Evolutionary conservation across 2,329 filamentous ascomycete species (phyloP).

Genomic region (Coleophoma cylindrospora): DNA sequence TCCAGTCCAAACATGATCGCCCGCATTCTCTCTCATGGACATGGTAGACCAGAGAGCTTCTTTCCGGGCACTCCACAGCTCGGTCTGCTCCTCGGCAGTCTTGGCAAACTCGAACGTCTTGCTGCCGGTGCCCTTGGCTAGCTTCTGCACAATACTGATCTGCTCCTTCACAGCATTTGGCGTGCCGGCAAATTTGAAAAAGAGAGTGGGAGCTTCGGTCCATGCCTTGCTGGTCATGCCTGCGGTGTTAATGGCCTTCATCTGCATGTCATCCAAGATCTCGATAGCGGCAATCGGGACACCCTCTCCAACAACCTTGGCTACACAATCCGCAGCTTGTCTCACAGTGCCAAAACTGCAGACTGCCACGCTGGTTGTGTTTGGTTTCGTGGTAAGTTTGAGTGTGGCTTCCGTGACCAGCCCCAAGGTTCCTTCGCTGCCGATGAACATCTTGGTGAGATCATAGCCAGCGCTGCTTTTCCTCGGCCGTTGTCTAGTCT

Average conservation of each 20-base stretch:
- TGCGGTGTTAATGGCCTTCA: constrained; percentile 63
- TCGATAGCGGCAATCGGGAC: constrained; percentile 89
- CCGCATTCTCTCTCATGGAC: constrained; percentile 51
- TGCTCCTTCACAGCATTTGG: constrained; percentile 72
- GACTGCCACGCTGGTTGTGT: constrained; percentile 76
- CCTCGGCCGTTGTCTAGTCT: constrained; percentile 79
- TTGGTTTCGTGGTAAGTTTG: constrained; percentile 78
- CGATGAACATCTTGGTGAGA: constrained; percentile 83
- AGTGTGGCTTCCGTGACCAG: constrained; percentile 87
- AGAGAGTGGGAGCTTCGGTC: constrained; percentile 70
- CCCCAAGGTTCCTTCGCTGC: constrained; percentile 86
- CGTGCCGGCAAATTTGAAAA: constrained; percentile 81
- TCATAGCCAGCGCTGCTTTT: constrained; percentile 93
- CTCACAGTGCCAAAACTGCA: constrained; percentile 48
- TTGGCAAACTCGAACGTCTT: constrained; percentile 75
- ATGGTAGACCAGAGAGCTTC: constrained; percentile 80
- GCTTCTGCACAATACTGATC: constrained; percentile 58
- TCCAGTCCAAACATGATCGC: constrained; percentile 78
- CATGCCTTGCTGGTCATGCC: constrained; percentile 63
- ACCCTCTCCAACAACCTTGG: constrained; percentile 72
- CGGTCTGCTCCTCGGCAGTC: constrained; percentile 62
- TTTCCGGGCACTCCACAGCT: constrained; percentile 81
- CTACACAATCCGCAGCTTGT: constrained; percentile 57
- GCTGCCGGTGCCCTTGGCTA: constrained; percentile 57
- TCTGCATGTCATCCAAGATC: constrained; percentile 88